Evolutionary conservation across 2,329 filamentous ascomycete species (phyloP), one percentile per base, ranked within the genome.

Genomic region (Sporothrix humicola): DNA sequence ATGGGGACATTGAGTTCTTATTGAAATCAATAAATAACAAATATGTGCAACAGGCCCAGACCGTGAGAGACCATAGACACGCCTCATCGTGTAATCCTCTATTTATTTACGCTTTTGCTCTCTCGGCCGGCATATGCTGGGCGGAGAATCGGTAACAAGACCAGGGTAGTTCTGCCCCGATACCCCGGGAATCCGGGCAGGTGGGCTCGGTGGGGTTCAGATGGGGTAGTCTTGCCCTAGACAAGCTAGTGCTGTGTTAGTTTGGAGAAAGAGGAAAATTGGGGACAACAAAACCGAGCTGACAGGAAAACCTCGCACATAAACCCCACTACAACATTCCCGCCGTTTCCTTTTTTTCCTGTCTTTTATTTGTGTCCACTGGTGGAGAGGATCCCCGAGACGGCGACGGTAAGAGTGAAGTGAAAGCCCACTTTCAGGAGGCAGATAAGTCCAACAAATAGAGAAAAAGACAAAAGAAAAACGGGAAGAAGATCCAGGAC

Each of bases 321-420:
- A 58, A 58, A 58, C 56, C 54, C 54, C 56, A 31, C 56, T 23
- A 37, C 23, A 13, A 58, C 26, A 58, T 58, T 58, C 56, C 56
- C 56, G 56, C 23, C 10, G 23, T 31, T 9, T 37, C 56, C 10
- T 58, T 12, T 31, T 58, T 58, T 58, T 13, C 10, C n/a, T 44
- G 15, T 44, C 58, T 63, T 63, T 20, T 37, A 44, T 63, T n/a
- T 44, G 15, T 44, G 26, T 9, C 37, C 13, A 42, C 8, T n/a
- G 26, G 2, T 31, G 20, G 31, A 58, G 20, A 58, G 23, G 56
- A 13, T 31, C 56, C 23, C 56, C 23, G 56, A 26, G 23, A 58
- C 23, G 56, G 23, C 10, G 56, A 31, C 3, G 8, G 56, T 1
- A 58, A 58, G 15, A 58, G 23, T 58, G 23, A 23, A 10, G 10